Conservation (phyloP, 1,139 yeast genomes). For the Kodamaea suecica region DNA sequence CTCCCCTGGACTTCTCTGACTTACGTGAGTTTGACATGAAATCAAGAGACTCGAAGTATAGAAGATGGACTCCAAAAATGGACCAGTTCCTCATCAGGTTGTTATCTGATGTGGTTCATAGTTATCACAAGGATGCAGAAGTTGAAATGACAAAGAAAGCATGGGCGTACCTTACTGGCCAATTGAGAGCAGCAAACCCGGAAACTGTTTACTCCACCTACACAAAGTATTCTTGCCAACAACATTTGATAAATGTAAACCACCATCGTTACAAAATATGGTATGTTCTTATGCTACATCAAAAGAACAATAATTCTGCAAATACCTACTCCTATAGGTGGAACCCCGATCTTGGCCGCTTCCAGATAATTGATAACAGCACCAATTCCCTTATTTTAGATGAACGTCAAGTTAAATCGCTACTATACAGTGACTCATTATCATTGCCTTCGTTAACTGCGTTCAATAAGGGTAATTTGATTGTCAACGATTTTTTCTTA, state of each 20-base stretch:
- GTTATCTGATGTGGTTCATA: conserved; percentile 38
- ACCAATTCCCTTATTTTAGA: conserved; percentile 28
- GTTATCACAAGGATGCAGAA: conserved; percentile 31
- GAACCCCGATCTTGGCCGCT: conserved; percentile 38
- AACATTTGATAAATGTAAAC: conserved; percentile 37
- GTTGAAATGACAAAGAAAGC: conserved; percentile 37
- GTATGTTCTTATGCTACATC: conserved; percentile 35
- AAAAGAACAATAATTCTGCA: conserved; percentile 16
- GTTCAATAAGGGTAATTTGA: conserved; percentile 35
- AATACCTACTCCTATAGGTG: conserved; percentile 33
- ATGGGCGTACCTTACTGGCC: conserved; percentile 41
- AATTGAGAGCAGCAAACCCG: conserved; percentile 37
- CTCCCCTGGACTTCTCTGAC: conserved; percentile 13
- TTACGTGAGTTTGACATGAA: conserved; percentile 32
- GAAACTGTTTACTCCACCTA: conserved; percentile 43
- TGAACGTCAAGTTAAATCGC: conserved; percentile 31
- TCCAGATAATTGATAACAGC: conserved; percentile 30
- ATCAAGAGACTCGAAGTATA: conserved; percentile 38
- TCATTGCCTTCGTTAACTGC: conserved; percentile 31
- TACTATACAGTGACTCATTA: conserved; percentile 32
- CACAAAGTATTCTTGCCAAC: conserved; percentile 42
- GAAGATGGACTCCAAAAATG: conserved; percentile 43
- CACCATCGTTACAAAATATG: conserved; percentile 39
- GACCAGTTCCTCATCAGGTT: conserved; percentile 35
- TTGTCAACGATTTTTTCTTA: conserved; percentile 38